Conservation (phyloP, 768 basidiomycete genomes). For the Suillus decipiens region DNA sequence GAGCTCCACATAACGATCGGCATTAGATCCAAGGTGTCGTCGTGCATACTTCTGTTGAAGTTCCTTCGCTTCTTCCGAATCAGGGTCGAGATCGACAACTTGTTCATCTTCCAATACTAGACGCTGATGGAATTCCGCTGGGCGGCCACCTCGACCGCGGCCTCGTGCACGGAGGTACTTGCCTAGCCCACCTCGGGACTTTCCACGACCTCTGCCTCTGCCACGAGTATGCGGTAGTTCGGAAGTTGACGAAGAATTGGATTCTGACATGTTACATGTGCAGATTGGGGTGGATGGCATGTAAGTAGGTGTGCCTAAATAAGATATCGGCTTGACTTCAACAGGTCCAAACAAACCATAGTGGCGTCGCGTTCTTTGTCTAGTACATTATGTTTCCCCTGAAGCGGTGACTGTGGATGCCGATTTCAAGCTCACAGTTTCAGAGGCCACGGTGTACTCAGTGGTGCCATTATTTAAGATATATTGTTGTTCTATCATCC, state of each 20-base stretch:
- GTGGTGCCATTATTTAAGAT: too few species aligned
- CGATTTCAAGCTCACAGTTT: too few species aligned
- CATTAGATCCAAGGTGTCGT: conserved; percentile 67
- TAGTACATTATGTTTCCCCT: too few species aligned
- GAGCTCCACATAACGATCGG: conserved; percentile 72
- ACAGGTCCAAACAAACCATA: too few species aligned
- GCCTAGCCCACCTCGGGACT: conserved; percentile 68
- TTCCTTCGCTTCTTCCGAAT: conserved; percentile 51
- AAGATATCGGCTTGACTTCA: too few species aligned
- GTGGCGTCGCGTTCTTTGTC: too few species aligned
- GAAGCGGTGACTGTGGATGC: too few species aligned
- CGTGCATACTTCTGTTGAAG: conserved; percentile 51
- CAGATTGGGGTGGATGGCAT: too few species aligned
- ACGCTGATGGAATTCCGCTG: conserved; percentile 65
- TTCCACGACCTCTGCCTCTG: conserved; percentile 53
- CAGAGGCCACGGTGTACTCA: too few species aligned
- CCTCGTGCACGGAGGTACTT: conserved; percentile 77
- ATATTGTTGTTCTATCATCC: too few species aligned
- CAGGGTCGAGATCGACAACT: conserved; percentile 33
- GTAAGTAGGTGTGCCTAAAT: too few species aligned
- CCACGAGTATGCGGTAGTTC: conserved; percentile 37
- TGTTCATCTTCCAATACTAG: conserved; percentile 63
- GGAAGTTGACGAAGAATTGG: neutral
- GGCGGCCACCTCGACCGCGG: conserved; percentile 62
- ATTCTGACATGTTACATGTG: conserved; percentile 2